These are phyloP conservation scores for Carpinus viminea DNA, from an alignment of 306 rosid species.

Conservation along the genomic window DNA sequence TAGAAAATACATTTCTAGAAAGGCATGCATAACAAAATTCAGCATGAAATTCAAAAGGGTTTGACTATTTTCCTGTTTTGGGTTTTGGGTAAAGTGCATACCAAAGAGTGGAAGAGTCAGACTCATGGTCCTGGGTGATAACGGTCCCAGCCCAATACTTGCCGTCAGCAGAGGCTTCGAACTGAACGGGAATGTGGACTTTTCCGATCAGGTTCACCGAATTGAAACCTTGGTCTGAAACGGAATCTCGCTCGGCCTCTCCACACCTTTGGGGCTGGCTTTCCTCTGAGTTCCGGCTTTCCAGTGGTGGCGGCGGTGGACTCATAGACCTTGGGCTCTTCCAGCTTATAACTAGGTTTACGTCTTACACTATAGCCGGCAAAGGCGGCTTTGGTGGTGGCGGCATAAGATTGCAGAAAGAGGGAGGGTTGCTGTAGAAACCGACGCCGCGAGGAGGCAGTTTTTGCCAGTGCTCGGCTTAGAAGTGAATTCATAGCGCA, in stretches of 20 bases:
- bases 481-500: not conserved
- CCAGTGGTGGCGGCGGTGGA: not conserved
- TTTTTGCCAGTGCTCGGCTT: not conserved
- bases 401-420: slow-evolving; percentile 13
- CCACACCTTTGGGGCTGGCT: not conserved
- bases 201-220: slow-evolving; percentile 56
- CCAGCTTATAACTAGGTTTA: not conserved
- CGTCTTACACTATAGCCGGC: slow-evolving; percentile 6
- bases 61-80: not conserved
- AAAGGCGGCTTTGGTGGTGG: slow-evolving; percentile 9
- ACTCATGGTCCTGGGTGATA: slow-evolving; percentile 23
- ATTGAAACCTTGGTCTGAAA: slow-evolving; percentile 61
- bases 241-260: slow-evolving; percentile 47
- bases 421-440: not conserved
- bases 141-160: slow-evolving; percentile 50
- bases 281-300: not conserved
- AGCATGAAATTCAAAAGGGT: not conserved
- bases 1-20: not conserved
- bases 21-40: too few species aligned
- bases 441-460: slow-evolving; percentile 1
- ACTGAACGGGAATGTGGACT: slow-evolving; percentile 42
- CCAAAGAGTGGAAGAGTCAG: slow-evolving; percentile 36
- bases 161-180: slow-evolving; percentile 42
- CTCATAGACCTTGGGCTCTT: not conserved
- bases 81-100: slow-evolving; percentile 3